Base-by-base conservation (phyloP, 1,139 yeast genomes). In the Saccharomyces hybrid region DNA sequence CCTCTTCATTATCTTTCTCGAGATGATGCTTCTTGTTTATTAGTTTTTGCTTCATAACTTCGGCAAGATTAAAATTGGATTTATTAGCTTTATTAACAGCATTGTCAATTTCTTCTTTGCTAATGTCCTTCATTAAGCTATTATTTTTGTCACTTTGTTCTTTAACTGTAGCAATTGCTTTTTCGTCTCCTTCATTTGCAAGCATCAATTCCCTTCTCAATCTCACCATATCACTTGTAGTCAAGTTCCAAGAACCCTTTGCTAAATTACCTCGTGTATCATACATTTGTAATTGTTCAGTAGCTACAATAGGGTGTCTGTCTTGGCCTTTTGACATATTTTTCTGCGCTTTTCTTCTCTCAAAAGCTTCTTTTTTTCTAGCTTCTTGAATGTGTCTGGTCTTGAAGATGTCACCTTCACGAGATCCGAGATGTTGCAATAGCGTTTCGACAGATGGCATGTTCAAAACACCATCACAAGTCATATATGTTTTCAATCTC, bases 381-480 rank as follows among this genome's bases (percentile, higher is more conserved):
- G 74, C 72, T 64, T 89, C 96, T 53, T 78, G 79, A 32, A 84
- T 87, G 61, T 82, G 83, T 61, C 88, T 78, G 53, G 78, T 78
- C 56, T 81, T 76, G 71, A 93, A 88, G 53, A 93, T 88, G n/a
- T 79, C 85, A 54, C 82, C 87, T 66, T 93, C 99, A 66, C 85
- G 84, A 47, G 73, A 66, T 4, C 93, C 88, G 54, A 95, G 76
- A 31, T 78, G 81, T 34, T 72, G 70, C 73, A 95, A 73, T 58
- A 95, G 73, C 50, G 77, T 75, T 63, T 90, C 96, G 2, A 89
- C 96, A 55, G 90, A 82, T 48, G 78, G 80, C 50, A 91, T 71
- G 66, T 90, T 83, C 50, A 95, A 78, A 16, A 76, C 75, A 38
- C 99, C 99, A 69, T 93, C 99, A 64, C 93, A 83, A 0, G 98